phyloP scores from a whole-genome alignment of 2,329 filamentous ascomycete genomes.

The Fusarium goolgardi region DNA sequence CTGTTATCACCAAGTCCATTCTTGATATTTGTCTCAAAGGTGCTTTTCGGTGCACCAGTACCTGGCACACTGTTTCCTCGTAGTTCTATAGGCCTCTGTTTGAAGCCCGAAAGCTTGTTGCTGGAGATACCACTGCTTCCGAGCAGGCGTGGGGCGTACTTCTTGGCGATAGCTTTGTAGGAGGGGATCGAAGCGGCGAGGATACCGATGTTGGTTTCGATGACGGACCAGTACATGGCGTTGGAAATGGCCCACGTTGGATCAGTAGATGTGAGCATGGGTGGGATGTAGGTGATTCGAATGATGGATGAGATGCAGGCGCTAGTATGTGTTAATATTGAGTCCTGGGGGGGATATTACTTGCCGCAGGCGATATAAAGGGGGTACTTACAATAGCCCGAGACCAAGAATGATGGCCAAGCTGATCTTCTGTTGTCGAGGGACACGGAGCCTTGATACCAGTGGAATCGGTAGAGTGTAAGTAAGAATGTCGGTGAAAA shows the following conservation, averaged over 20 bases:
- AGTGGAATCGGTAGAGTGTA: constrained; percentile 21
- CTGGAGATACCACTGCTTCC: constrained; percentile 31
- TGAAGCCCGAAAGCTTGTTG: constrained; percentile 31
- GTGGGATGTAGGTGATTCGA: constrained; percentile 35
- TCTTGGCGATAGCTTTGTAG: constrained; percentile 33
- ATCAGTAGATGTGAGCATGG: constrained; percentile 31
- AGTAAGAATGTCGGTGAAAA: constrained; percentile 24
- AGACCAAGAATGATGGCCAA: constrained; percentile 22
- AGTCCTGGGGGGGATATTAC: neutral
- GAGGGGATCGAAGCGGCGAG: constrained; percentile 35
- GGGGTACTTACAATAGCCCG: constrained; percentile 21
- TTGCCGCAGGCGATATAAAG: fast-evolving
- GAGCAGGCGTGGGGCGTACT: constrained; percentile 31
- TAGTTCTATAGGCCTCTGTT: constrained; percentile 34
- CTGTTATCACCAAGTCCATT: constrained; percentile 22
- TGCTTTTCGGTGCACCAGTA: neutral
- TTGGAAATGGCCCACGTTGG: constrained; percentile 30
- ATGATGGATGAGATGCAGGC: constrained; percentile 34
- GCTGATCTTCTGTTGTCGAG: constrained; percentile 31
- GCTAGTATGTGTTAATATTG: neutral
- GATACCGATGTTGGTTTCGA: constrained; percentile 36
- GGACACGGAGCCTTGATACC: constrained; percentile 20
- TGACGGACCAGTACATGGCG: constrained; percentile 38
- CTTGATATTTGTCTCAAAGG: constrained; percentile 24
- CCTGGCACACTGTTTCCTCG: neutral